phyloP scores from a whole-genome alignment of 2,329 filamentous ascomycete species.

The Zopfia rhizophila region DNA sequence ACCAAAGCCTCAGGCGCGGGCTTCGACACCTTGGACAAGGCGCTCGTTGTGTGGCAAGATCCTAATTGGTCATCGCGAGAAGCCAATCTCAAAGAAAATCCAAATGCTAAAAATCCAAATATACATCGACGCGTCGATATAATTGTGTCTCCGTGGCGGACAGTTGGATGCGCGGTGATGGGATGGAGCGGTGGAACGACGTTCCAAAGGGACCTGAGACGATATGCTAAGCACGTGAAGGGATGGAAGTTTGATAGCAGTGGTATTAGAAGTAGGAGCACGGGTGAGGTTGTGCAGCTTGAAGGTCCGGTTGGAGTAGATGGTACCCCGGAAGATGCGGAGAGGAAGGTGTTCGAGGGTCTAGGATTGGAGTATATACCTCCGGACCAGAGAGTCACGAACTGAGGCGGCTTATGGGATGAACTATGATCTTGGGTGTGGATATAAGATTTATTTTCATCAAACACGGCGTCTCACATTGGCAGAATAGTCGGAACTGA shows the following conservation, averaged over 20 bases:
- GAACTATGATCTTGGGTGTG: slow-evolving; percentile 30
- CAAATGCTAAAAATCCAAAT: slow-evolving; percentile 71
- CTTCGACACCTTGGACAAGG: slow-evolving; percentile 92
- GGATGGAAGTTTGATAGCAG: slow-evolving; percentile 91
- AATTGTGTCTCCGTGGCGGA: slow-evolving; percentile 88
- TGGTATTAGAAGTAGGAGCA: slow-evolving; percentile 75
- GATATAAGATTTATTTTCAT: too few species aligned
- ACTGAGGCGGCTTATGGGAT: slow-evolving; percentile 45
- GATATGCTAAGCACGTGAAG: slow-evolving; percentile 78
- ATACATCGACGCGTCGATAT: slow-evolving; percentile 90
- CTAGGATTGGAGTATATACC: slow-evolving; percentile 67
- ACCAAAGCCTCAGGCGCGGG: slow-evolving; percentile 62
- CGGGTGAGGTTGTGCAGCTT: slow-evolving; percentile 78
- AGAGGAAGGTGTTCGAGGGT: slow-evolving; percentile 81
- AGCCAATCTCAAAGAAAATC: slow-evolving; percentile 45
- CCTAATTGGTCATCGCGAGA: slow-evolving; percentile 58
- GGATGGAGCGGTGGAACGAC: slow-evolving; percentile 92
- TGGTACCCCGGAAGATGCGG: slow-evolving; percentile 74
- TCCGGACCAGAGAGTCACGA: slow-evolving; percentile 58
- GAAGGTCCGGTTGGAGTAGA: slow-evolving; percentile 60
- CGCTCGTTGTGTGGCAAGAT: slow-evolving; percentile 90
- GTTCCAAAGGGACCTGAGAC: slow-evolving; percentile 85
- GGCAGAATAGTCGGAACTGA: too few species aligned
- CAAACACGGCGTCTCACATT: too few species aligned
- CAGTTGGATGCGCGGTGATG: slow-evolving; percentile 85